Conservation (phyloP, 345 rosid genomes). For the Triadica sebifera region DNA sequence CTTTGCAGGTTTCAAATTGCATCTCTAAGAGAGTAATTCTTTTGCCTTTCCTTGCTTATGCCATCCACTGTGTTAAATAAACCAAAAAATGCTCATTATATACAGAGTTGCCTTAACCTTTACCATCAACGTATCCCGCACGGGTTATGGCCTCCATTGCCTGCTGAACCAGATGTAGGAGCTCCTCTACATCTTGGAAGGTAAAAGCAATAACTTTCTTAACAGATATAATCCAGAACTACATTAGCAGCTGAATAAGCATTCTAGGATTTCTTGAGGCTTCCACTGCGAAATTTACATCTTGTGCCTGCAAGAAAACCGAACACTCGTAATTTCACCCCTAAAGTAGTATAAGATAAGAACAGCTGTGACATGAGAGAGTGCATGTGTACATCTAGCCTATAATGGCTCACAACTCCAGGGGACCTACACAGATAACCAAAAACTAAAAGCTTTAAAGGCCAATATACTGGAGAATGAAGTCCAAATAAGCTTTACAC, state of each 20-base stretch:
- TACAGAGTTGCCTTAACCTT: conserved; percentile 41
- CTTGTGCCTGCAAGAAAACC: conserved; percentile 59
- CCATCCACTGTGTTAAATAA: conserved; percentile 8
- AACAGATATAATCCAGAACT: conserved; percentile 41
- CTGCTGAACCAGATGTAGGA: conserved; percentile 53
- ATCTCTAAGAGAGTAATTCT: conserved; percentile 5
- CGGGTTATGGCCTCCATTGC: conserved; percentile 55
- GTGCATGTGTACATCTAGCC: conserved; percentile 3
- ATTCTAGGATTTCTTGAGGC: conserved; percentile 61
- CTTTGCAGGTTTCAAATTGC: conserved; percentile 20
- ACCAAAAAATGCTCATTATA: conserved; percentile 24
- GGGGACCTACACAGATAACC: neutral
- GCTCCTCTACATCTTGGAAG: conserved; percentile 68
- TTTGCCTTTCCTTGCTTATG: conserved; percentile 6
- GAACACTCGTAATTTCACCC: conserved; percentile 24
- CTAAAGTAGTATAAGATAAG: neutral
- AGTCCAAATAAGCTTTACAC: conserved; percentile 3
- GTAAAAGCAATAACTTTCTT: conserved; percentile 62
- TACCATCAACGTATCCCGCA: conserved; percentile 35
- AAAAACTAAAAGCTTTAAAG: neutral
- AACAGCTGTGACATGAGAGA: conserved; percentile 6
- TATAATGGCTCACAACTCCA: neutral
- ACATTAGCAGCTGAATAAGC: conserved; percentile 47
- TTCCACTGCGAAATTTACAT: conserved; percentile 59
- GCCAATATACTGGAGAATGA: neutral